Evolutionary conservation across 805 yeast species (phyloP), one percentile per base, ranked within the genome.

Genomic region (Blastobotrys parvus): DNA sequence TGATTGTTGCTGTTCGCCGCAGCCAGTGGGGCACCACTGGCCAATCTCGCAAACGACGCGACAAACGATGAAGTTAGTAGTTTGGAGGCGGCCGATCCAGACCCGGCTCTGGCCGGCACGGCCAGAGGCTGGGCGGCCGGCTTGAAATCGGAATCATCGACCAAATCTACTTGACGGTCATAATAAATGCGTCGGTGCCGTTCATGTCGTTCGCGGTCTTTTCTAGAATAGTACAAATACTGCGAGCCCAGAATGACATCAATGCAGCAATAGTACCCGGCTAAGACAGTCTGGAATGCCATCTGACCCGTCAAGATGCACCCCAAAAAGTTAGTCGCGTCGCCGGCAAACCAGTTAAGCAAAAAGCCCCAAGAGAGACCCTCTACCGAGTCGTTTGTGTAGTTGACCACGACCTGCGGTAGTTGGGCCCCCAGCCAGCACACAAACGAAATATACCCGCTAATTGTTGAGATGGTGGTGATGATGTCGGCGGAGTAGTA

Each of bases 371-470:
- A 67, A 10, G 85, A 77, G 18, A 82, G 67, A 2, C 89, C 89
- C 16, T 75, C 84, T 3, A 83, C 83, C 1, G 83, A 73, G 48
- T 77, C 72, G 52, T 67, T 67, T 11, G 63, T 59, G 57, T 77
- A 78, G 56, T 81, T 82, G 52, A 72, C 67, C 45, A 71, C 60
- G 10, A 81, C 78, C 55, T 82, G 90, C 1, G 89, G 89, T 15
- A 78, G 55, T 58, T 81, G 89, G 2, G 89, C 89, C 58, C 80
- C 77, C 29, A 80, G 64, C 89, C 90, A 82, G 45, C 79, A 70
- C 4, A 65, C 68, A 34, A 52, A 48, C 27, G 53, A 50, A 5
- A 52, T 27, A 22, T 43, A 38, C 17, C 54, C 53, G n/a, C 42
- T 40, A 13, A 45, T 35, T 52, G 52, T 56, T 3, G 60, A 56